These are phyloP conservation scores for Lichtheimia corymbifera DNA, from an alignment of 371 early-diverging fungal genomes.

Conservation along the genomic window DNA sequence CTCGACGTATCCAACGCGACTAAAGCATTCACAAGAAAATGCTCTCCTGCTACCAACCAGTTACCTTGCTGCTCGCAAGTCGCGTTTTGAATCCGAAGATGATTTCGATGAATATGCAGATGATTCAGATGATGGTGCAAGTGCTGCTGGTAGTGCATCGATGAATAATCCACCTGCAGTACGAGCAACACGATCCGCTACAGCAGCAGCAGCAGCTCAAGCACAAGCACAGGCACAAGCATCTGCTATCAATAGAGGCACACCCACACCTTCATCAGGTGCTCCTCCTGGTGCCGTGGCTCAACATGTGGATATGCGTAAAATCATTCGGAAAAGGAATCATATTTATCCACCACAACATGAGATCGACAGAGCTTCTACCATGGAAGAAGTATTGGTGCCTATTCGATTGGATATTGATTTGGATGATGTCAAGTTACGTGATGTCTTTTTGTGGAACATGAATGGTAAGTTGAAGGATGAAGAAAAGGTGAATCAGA, in stretches of 20 bases:
- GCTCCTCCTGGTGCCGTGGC: background rate
- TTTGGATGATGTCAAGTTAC: conserved; percentile 71
- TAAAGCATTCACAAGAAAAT: conserved; percentile 46
- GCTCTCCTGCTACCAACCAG: conserved; percentile 46
- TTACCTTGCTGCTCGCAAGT: conserved; percentile 29
- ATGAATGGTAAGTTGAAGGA: conserved; percentile 57
- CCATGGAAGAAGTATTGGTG: conserved; percentile 64
- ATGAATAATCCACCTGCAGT: no score
- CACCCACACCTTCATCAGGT: conserved; percentile 2
- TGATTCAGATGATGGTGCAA: conserved; percentile 29
- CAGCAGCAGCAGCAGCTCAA: conserved; percentile 15
- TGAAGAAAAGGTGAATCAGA: background rate
- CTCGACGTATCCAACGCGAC: conserved; percentile 46
- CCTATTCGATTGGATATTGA: conserved; percentile 86
- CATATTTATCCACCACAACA: conserved; percentile 23
- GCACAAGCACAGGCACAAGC: background rate
- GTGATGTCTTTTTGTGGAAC: conserved; percentile 86
- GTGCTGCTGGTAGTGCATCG: no score
- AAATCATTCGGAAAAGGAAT: conserved; percentile 33
- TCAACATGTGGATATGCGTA: conserved; percentile 16
- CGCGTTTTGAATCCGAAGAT: conserved; percentile 34
- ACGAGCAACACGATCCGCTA: conserved; percentile 7
- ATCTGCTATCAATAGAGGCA: background rate
- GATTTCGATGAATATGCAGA: conserved; percentile 38
- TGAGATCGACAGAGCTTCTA: conserved; percentile 56